Evolutionary conservation across 2,329 filamentous ascomycete species (phyloP).

Genomic region (Juglanconis sp.): DNA sequence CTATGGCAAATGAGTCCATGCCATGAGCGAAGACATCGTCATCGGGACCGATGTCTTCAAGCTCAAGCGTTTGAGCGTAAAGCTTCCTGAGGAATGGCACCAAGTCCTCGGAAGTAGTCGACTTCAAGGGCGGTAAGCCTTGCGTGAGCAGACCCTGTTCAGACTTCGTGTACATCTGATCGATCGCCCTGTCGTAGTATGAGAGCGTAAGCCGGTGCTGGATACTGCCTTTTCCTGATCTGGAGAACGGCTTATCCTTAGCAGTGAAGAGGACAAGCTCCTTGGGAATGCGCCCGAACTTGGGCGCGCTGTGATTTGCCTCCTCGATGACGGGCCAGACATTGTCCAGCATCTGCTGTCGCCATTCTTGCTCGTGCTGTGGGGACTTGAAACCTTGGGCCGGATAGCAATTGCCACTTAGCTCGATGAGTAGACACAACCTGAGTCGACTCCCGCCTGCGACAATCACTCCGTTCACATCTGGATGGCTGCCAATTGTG

Average conservation of each 20-base stretch:
- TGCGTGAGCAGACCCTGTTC: slow-evolving; percentile 10
- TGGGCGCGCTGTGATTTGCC: slow-evolving; percentile 14
- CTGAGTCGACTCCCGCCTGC: slow-evolving; percentile 14
- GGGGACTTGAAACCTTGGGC: neutral
- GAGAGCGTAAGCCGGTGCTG: slow-evolving; percentile 10
- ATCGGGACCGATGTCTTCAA: neutral
- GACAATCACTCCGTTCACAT: slow-evolving; percentile 9
- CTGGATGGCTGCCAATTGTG: slow-evolving; percentile 8
- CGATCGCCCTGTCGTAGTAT: slow-evolving; percentile 11
- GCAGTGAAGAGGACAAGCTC: slow-evolving; percentile 15
- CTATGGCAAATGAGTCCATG: slow-evolving; percentile 13
- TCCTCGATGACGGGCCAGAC: slow-evolving; percentile 14
- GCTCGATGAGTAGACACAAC: slow-evolving; percentile 11
- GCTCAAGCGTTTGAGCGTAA: slow-evolving; percentile 10
- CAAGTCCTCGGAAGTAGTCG: slow-evolving; percentile 4
- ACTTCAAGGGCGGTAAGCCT: slow-evolving; percentile 4
- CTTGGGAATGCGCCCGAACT: slow-evolving; percentile 14
- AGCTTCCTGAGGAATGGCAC: slow-evolving; percentile 6
- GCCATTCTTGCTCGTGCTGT: slow-evolving; percentile 3
- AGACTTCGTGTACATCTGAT: slow-evolving; percentile 8
- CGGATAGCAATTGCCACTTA: slow-evolving; percentile 5
- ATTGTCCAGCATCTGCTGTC: neutral
- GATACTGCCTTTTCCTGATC: slow-evolving; percentile 12
- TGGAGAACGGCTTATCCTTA: slow-evolving; percentile 10
- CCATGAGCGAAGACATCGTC: slow-evolving; percentile 11